These are phyloP conservation scores for Alliaria petiolata DNA, from an alignment of 345 rosid genomes.

Conservation along the genomic window DNA sequence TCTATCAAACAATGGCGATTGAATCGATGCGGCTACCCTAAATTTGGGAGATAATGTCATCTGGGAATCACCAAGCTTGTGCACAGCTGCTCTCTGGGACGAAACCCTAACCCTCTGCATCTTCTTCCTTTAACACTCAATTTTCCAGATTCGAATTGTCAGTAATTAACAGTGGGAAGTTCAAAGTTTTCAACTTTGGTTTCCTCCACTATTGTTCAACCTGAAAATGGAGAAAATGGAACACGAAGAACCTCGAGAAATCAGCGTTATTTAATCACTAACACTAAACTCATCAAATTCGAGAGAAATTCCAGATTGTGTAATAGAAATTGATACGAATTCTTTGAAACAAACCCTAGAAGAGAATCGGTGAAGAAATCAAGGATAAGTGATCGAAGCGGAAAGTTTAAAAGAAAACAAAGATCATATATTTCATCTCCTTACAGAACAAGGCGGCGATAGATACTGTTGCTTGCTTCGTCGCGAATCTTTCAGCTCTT, in stretches of 20 bases:
- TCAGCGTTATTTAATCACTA: slow-evolving; percentile 8
- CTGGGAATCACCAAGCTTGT: slow-evolving; percentile 83
- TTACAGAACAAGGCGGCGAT: slow-evolving; percentile 24
- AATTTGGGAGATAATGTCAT: slow-evolving; percentile 81
- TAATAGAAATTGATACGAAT: not conserved
- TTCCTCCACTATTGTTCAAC: not conserved
- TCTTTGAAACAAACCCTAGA: slow-evolving; percentile 7
- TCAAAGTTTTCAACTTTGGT: slow-evolving; percentile 2
- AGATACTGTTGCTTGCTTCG: slow-evolving; percentile 17
- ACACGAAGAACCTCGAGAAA: not conserved
- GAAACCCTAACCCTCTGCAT: slow-evolving; percentile 90
- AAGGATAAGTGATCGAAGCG: slow-evolving; percentile 1
- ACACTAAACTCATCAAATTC: slow-evolving; percentile 8
- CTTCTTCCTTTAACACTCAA: slow-evolving; percentile 15
- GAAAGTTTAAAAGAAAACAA: not conserved
- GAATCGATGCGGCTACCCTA: slow-evolving; percentile 51
- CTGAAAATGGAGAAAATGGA: slow-evolving; percentile 10
- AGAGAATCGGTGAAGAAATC: slow-evolving; percentile 3
- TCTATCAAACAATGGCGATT: slow-evolving; percentile 49
- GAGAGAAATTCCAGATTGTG: not conserved
- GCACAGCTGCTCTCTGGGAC: slow-evolving; percentile 73
- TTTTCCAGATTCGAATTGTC: not conserved
- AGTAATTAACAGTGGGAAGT: not conserved
- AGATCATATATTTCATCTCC: slow-evolving; percentile 5
- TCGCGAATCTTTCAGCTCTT: slow-evolving; percentile 10